A percentile compares a stretch with the other conserved stretches of the same genome.
These are phyloP conservation scores for Pleoardoris graminearum DNA, from an alignment of 2,329 filamentous ascomycete species.

Conservation along the genomic window DNA sequence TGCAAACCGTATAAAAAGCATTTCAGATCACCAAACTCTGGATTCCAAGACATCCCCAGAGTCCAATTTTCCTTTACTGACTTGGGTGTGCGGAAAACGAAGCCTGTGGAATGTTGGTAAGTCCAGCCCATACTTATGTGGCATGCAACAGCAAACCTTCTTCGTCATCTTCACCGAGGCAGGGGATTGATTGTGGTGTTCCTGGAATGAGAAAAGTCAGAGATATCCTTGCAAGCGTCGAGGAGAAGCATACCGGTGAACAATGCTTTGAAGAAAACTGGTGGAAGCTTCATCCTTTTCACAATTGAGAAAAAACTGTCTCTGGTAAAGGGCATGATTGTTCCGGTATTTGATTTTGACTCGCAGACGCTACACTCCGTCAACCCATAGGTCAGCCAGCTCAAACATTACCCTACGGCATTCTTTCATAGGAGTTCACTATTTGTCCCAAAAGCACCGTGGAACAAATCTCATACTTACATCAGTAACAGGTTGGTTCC, in stretches of 20 bases:
- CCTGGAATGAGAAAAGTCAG: not conserved
- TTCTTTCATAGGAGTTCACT: too few species aligned
- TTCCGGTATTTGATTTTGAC: not conserved
- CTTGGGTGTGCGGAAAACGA: not conserved
- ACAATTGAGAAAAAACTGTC: not conserved
- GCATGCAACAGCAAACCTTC: not conserved
- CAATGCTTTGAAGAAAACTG: not conserved
- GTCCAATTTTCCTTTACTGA: not conserved
- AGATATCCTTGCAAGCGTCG: not conserved
- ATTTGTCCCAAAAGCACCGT: too few species aligned
- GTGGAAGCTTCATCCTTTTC: not conserved
- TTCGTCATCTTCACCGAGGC: too few species aligned
- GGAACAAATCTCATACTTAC: not conserved
- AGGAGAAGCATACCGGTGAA: not conserved
- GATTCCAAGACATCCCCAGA: not conserved
- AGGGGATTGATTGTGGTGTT: not conserved
- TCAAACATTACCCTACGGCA: too few species aligned
- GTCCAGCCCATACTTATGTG: not conserved
- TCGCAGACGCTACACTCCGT: not conserved
- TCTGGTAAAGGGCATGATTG: not conserved
- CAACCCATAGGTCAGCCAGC: too few species aligned
- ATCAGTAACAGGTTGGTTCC: not conserved
- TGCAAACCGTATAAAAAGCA: not conserved
- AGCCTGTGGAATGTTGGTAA: not conserved
- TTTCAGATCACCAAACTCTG: not conserved